Percentiles rank a stretch among this genome's conserved stretches.
Evolutionary conservation across 768 basidiomycete species (phyloP).

Genomic region (Russula earlei): DNA sequence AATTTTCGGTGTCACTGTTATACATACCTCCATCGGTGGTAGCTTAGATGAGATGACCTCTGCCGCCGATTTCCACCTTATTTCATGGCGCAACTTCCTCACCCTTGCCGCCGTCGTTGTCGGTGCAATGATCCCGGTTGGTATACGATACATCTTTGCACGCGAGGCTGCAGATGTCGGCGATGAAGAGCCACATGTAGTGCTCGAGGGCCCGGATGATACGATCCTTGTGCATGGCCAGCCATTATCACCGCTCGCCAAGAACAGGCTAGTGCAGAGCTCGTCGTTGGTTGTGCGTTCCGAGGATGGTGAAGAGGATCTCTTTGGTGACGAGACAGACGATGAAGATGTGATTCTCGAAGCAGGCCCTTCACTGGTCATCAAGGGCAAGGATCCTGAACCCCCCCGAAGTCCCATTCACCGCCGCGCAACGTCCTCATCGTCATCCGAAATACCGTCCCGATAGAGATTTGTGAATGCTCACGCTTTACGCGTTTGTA

Average conservation of each 20-base stretch:
- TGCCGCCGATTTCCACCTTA: conserved; percentile 84
- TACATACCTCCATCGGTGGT: conserved; percentile 91
- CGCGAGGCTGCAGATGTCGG: conserved; percentile 41
- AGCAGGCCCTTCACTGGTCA: conserved; percentile 54
- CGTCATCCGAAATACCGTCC: background rate
- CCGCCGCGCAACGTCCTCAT: background rate
- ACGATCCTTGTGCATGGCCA: conserved; percentile 50
- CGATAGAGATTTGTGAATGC: background rate
- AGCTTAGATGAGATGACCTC: conserved; percentile 94
- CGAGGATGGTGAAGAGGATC: conserved; percentile 23
- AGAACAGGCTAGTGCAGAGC: conserved; percentile 29
- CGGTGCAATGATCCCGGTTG: conserved; percentile 91
- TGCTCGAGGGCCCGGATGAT: conserved; percentile 28
- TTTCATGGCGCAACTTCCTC: conserved; percentile 87
- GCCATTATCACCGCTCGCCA: conserved; percentile 30
- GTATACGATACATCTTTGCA: conserved; percentile 74
- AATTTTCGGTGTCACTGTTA: conserved; percentile 83
- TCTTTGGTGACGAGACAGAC: conserved; percentile 27
- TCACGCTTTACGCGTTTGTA: background rate
- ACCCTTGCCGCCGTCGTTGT: conserved; percentile 76
- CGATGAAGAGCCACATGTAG: conserved; percentile 30
- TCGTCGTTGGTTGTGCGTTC: conserved; percentile 26
- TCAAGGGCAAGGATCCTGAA: conserved; percentile 27
- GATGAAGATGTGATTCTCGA: conserved; percentile 64
- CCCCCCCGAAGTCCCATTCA: background rate